Evolutionary conservation across 2,329 filamentous ascomycete genomes (phyloP), one percentile per base, ranked within the genome.

Genomic region (Hirsutella minnesotensis): DNA sequence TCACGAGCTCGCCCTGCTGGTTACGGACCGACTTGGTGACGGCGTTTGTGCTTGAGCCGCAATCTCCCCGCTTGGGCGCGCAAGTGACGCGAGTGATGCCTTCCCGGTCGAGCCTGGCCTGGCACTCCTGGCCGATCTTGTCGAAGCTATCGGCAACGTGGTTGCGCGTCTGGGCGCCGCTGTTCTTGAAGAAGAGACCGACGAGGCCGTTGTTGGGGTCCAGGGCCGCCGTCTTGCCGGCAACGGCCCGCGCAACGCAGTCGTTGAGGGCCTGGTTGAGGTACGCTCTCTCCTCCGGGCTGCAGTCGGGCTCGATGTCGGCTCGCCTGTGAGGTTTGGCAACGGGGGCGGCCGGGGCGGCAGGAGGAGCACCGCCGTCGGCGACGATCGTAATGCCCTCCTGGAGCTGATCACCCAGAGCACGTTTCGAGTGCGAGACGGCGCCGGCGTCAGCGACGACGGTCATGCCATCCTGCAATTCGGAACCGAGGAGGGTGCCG

Each of bases 161-260:
- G 2, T 18, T 18, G 21, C 38, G 22, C 5, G n/a, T 12, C 3
- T 39, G 9, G 9, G 20, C 10, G 13, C 9, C 15, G 22, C 24
- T n/a, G 22, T 19, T 16, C 22, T 39, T 39, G 38, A 39, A 39
- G 20, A 39, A 39, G 21, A 18, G n/a, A 15, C 19, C 10, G 4
- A 39, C 18, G 7, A 39, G 9, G 2, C 10, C 20, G 4, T 21
- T 27, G 22, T 30, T 39, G 3, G 15, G 5, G n/a, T 39, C 38
- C 15, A 27, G 21, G 21, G 38, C 38, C 1, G 38, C 38, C n/a
- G 56, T 61, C 60, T 2, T 58, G 55, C 56, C 55, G 53, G 39
- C 61, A 58, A 0, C 66, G 65, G 65, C 42, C 50, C 44, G 65
- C 68, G 42, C 67, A 65, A 63, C 54, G 58, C 49, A 49, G 47